Evolutionary conservation across 441 rosid genomes (phyloP), one percentile per base, ranked within the genome.

Genomic region (Populus tomentosa): DNA sequence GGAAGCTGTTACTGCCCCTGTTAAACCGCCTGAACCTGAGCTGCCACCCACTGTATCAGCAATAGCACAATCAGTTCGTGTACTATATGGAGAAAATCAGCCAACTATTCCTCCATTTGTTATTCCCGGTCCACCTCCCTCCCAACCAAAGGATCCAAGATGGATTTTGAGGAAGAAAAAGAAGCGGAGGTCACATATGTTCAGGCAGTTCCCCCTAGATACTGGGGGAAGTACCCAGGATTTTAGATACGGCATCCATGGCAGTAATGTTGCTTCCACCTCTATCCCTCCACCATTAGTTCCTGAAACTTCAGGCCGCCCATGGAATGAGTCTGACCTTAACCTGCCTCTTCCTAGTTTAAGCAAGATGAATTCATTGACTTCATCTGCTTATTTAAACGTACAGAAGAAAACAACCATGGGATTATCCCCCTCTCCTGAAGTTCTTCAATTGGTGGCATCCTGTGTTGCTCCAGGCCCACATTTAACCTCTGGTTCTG

Each of bases 71-170:
- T 97, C 99, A 69, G 95, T 97, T 75, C 96, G 97, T 6, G 76
- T 97, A 72, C 81, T 97, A 21, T 97, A 93, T 79, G 99, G 99
- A 75, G 95, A 93, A 79, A 90, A 88, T 67, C 87, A 90, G 62
- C 86, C 89, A 56, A 84, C 88, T 21, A 92, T 97, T 85, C 99
- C 99, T 77, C 98, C 99, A n/a, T 97, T 97, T 89, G 97, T 90
- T 78, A 88, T 91, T 68, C 99, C 92, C 0, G 92, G 90, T 6
- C 98, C 98, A 2, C 98, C 94, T 33, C 99, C 98, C 63, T 71
- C 88, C 62, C 94, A 82, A 70, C 99, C 99, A 9, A 93, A 87
- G 87, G 98, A 93, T 89, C 99, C 99, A 20, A 89, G 98, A 84
- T 87, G 74, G 35, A 71, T 76, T 78, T 84, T 91, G 81, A 90